Conservation (phyloP, 164 flowering plant genomes). For the Tetrastigma voinierianum region DNA sequence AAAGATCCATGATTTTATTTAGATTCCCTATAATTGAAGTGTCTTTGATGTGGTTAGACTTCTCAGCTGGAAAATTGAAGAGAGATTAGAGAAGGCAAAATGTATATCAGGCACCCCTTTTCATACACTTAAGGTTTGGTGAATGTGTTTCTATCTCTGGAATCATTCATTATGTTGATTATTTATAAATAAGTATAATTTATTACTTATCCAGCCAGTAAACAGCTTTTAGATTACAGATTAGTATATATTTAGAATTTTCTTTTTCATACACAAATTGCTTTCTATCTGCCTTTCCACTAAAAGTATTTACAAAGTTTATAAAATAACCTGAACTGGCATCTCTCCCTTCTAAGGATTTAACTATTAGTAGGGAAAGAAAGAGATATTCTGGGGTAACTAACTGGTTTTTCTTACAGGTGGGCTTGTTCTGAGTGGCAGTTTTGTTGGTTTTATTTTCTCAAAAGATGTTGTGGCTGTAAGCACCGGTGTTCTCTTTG, state of each 20-base stretch:
- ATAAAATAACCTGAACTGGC: background rate
- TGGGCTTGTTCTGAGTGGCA: slow-evolving; percentile 69
- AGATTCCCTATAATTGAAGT: slow-evolving; percentile 87
- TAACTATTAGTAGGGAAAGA: too few relatives aligned
- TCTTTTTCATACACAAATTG: too few relatives aligned
- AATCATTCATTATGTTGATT: background rate
- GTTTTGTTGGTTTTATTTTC: slow-evolving; percentile 62
- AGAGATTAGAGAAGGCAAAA: background rate
- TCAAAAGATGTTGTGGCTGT: slow-evolving; percentile 58
- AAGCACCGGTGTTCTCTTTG: slow-evolving; percentile 50
- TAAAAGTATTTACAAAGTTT: too few relatives aligned
- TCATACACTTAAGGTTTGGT: background rate
- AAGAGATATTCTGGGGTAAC: too few relatives aligned
- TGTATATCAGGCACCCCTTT: background rate
- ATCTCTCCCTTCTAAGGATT: background rate
- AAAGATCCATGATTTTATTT: slow-evolving; percentile 88
- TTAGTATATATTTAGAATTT: too few relatives aligned
- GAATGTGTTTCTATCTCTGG: too few relatives aligned
- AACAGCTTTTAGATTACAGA: too few relatives aligned
- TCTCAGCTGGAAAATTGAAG: background rate
- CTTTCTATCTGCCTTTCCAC: too few relatives aligned
- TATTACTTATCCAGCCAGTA: too few relatives aligned
- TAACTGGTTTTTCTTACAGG: slow-evolving; percentile 35
- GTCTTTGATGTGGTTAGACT: background rate
- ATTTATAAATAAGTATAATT: too few relatives aligned